These are phyloP conservation scores for Lindgomyces ingoldianus DNA, from an alignment of 495 filamentous ascomycete species.

Conservation along the genomic window DNA sequence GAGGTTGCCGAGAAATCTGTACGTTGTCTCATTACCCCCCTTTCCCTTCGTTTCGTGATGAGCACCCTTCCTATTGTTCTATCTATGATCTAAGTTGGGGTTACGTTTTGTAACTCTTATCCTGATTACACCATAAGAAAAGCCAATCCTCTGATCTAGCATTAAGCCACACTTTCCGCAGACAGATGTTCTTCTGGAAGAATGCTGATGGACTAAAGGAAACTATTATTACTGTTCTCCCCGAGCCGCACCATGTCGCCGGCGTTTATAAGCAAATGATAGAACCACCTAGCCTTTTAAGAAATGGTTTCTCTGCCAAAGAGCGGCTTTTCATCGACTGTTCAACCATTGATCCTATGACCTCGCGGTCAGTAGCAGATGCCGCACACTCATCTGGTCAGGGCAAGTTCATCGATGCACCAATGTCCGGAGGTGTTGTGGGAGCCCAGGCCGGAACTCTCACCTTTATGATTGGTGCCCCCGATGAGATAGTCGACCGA, in stretches of 20 bases:
- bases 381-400: conserved; percentile 36
- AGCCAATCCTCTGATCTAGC: conserved; percentile 55
- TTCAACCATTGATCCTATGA: conserved; percentile 50
- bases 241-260: conserved; percentile 45
- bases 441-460: conserved; percentile 51
- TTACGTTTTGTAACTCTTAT: conserved; percentile 38
- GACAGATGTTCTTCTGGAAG: too few relatives aligned
- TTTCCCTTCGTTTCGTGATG: conserved; percentile 36
- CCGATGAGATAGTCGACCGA: conserved; percentile 58
- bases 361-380: conserved; percentile 39
- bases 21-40: conserved; percentile 27
- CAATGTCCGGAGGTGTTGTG: conserved; percentile 52
- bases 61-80: conserved; percentile 37
- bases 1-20: conserved; percentile 51
- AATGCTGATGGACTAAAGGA: conserved; percentile 30
- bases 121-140: conserved; percentile 44
- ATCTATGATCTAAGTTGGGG: conserved; percentile 53
- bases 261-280: conserved; percentile 46
- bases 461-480: conserved; percentile 76
- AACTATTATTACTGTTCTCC: conserved; percentile 49
- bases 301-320: conserved; percentile 35
- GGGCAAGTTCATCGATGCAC: conserved; percentile 44
- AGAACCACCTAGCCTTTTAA: conserved; percentile 45
- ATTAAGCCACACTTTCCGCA: too few relatives aligned
- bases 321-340: conserved; percentile 49